A percentile compares a stretch with the other conserved stretches of the same genome.
These are phyloP conservation scores for Plantago coronopus DNA, from an alignment of 305 asterid species.

Conservation along the genomic window DNA sequence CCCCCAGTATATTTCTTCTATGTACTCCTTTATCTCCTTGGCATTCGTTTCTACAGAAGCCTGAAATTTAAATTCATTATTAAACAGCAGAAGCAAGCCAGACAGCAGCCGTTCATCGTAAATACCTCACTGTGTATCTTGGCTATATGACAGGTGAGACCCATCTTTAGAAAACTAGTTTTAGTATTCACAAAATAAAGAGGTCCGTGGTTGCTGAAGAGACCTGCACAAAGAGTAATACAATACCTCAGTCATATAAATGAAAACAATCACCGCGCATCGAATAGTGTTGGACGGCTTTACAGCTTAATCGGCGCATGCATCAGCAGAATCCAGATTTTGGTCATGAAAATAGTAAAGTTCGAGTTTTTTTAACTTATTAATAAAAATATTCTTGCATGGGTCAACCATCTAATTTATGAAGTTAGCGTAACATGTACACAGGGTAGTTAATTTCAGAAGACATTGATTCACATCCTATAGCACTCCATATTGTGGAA, in stretches of 20 bases:
- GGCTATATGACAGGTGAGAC: conserved; percentile 92
- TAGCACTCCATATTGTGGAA: not conserved
- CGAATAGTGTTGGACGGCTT: conserved; percentile 6
- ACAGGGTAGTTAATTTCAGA: not conserved
- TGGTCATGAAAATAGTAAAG: conserved; percentile 3
- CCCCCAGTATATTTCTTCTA: conserved; percentile 93
- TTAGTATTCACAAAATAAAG: conserved; percentile 78
- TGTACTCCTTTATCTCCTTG: conserved; percentile 77
- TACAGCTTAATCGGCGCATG: not conserved
- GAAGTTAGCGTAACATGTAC: not conserved
- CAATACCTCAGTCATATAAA: conserved; percentile 8
- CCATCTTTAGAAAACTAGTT: conserved; percentile 78
- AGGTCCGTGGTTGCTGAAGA: conserved; percentile 97
- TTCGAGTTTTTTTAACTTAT: not conserved
- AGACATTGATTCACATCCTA: not conserved
- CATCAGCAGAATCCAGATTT: conserved; percentile 1
- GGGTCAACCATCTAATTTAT: not conserved
- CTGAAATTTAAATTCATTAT: conserved; percentile 41
- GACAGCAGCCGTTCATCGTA: conserved; percentile 7
- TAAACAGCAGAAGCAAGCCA: conserved; percentile 18
- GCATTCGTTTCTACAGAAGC: conserved; percentile 91
- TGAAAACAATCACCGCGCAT: conserved; percentile 1
- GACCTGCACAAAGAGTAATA: conserved; percentile 44
- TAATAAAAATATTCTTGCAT: not conserved
- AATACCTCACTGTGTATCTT: conserved; percentile 94